These are phyloP conservation scores for Aspergillus mulundensis DNA, from an alignment of 495 filamentous ascomycete genomes.

Conservation along the genomic window DNA sequence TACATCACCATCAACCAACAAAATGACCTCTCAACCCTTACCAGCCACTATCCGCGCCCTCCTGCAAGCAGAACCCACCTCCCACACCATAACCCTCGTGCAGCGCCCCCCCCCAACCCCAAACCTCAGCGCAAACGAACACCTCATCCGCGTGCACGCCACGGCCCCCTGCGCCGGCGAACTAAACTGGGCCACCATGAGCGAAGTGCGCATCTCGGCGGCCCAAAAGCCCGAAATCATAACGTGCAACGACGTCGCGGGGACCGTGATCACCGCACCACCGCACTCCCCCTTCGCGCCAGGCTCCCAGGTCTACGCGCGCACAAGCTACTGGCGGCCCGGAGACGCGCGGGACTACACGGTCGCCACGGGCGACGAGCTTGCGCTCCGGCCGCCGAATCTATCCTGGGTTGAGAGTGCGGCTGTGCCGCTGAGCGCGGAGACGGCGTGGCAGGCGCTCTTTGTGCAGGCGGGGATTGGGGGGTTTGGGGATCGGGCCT, in stretches of 20 bases:
- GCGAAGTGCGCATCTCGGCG: too few relatives aligned
- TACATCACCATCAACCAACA: not conserved
- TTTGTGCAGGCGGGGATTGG: conserved; percentile 35
- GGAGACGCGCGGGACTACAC: conserved; percentile 44
- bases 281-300: conserved; percentile 39
- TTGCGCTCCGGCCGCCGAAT: conserved; percentile 35
- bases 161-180: conserved; percentile 51
- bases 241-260: conserved; percentile 51
- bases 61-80: conserved; percentile 2
- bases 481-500: not conserved
- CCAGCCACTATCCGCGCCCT: conserved; percentile 9
- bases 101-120: conserved; percentile 22
- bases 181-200: conserved; percentile 46
- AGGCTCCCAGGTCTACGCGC: conserved; percentile 49
- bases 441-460: conserved; percentile 51
- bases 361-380: conserved; percentile 41
- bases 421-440: conserved; percentile 41
- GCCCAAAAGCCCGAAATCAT: conserved; percentile 23
- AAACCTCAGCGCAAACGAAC: conserved; percentile 26
- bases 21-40: not conserved
- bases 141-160: conserved; percentile 50
- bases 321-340: conserved; percentile 34
- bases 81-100: not conserved
- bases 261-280: conserved; percentile 41
- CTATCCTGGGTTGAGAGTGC: conserved; percentile 45